Conservation (phyloP, 2,329 filamentous ascomycete genomes). For the Onygenales sp. region DNA sequence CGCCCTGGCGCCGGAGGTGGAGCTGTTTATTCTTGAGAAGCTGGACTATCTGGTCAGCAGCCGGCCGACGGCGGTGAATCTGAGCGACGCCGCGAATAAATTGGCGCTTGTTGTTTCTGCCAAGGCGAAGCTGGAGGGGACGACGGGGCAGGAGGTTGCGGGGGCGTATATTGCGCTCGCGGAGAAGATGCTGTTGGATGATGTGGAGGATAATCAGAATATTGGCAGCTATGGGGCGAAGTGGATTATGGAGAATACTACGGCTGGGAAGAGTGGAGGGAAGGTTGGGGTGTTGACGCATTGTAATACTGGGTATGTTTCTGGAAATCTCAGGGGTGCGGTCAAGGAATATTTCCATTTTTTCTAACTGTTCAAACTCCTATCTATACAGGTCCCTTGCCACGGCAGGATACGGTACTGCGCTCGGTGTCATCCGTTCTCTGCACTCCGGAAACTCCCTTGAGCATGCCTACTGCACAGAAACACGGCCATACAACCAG, state of each 20-base stretch:
- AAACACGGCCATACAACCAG: slow-evolving; percentile 96
- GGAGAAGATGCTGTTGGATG: slow-evolving; percentile 77
- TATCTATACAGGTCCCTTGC: slow-evolving; percentile 61
- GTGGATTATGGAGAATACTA: slow-evolving; percentile 61
- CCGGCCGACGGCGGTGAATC: slow-evolving; percentile 87
- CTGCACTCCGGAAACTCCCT: slow-evolving; percentile 58
- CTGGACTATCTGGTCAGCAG: slow-evolving; percentile 82
- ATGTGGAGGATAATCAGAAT: slow-evolving; percentile 74
- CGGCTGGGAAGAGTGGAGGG: slow-evolving; percentile 37
- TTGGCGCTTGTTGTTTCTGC: slow-evolving; percentile 57
- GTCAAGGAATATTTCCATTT: background rate
- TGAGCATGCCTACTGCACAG: slow-evolving; percentile 85
- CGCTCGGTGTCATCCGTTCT: slow-evolving; percentile 84
- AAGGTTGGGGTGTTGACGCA: slow-evolving; percentile 83
- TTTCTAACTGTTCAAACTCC: background rate
- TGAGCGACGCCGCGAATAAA: slow-evolving; percentile 79
- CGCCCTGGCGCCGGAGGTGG: slow-evolving; percentile 50
- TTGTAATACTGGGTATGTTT: slow-evolving; percentile 78
- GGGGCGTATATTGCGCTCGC: slow-evolving; percentile 67
- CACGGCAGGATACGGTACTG: slow-evolving; percentile 95
- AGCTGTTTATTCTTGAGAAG: slow-evolving; percentile 60
- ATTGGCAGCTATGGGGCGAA: slow-evolving; percentile 77
- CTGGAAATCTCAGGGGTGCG: background rate
- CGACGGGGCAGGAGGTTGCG: slow-evolving; percentile 43
- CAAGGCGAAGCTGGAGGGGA: slow-evolving; percentile 24